A percentile compares a stretch with the other conserved stretches of the same genome.
Conservation (phyloP, 352 stramenopile genomes). For the Globisporangium takayamanum region DNA sequence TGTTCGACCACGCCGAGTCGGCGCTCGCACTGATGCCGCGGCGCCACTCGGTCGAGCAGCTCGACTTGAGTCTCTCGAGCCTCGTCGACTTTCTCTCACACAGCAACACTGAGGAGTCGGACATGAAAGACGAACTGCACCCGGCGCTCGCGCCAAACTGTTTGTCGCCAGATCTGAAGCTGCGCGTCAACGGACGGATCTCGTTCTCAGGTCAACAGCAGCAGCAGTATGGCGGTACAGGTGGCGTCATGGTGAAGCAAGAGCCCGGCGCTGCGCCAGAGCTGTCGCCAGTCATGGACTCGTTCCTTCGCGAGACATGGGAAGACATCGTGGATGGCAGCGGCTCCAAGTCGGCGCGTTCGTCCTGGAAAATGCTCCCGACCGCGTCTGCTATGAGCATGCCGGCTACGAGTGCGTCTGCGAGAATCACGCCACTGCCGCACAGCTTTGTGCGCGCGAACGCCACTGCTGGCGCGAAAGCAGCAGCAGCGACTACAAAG, state of each 20-base stretch:
- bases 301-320: slow-evolving; percentile 54
- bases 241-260: slow-evolving; percentile 24
- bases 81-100: slow-evolving; percentile 40
- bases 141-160: neutral
- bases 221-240: neutral
- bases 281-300: slow-evolving; percentile 53
- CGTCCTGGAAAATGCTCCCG: slow-evolving; percentile 20
- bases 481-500: slow-evolving; percentile 10
- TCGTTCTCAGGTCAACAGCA: slow-evolving; percentile 9
- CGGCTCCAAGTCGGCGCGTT: slow-evolving; percentile 16
- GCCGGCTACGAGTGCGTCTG: slow-evolving; percentile 11
- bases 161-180: slow-evolving; percentile 35
- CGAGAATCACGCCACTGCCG: slow-evolving; percentile 23
- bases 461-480: neutral
- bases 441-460: slow-evolving; percentile 19
- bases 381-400: neutral
- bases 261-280: slow-evolving; percentile 22
- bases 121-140: slow-evolving; percentile 8
- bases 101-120: slow-evolving; percentile 17
- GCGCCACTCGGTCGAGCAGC: slow-evolving; percentile 27
- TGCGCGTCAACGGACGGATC: slow-evolving; percentile 19
- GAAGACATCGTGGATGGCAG: slow-evolving; percentile 30
- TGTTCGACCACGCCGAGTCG: slow-evolving; percentile 33
- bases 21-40: neutral
- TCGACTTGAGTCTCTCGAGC: slow-evolving; percentile 37